Base-by-base conservation (phyloP, 805 yeast genomes). In the Saccharomycopsis sp. region DNA sequence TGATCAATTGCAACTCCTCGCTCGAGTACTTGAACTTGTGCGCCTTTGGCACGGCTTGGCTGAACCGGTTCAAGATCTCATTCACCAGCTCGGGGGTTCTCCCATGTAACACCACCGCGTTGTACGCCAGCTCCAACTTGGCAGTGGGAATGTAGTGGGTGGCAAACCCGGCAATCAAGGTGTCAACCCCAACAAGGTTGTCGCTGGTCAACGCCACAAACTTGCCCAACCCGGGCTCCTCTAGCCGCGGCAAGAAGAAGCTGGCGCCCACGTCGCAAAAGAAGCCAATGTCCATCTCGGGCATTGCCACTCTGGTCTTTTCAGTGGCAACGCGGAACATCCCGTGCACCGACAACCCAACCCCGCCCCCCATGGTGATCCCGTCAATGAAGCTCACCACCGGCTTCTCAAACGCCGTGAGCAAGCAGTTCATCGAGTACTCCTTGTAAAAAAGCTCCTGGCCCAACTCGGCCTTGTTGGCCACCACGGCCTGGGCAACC, bases 361-460 rank as follows among this genome's bases (percentile, higher is more conserved):
- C 95, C 52, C 97, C 97, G 39, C 97, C 97, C 41, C 97, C 98
- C 95, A 92, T 86, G 20, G 89, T 85, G 52, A 89, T 84, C 17
- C 97, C 96, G 56, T 92, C 80, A 76, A 82, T 79, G 29, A 86
- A 54, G 0, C 94, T 68, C n/a, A 92, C 78, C 46, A 83, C 70
- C 1, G 97, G 97, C 64, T 87, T 89, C 5, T 41, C 29, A 46
- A 76, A 87, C n/a, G 89, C 78, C 7, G 94, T 79, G 46, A 88
- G 66, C 38, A 80, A 63, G 54, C 78, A 82, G 65, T 92, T 78
- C 54, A 92, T 64, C 47, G 79, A 75, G 64, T 92, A 89, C 62
- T 89, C 97, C 41, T 68, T 58, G 46, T 75, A 72, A 65, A 92
- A 89, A 61, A 81, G 83, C 44, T 72, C 72, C 25, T 75, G 56